Percentiles rank a stretch among this genome's conserved stretches.
Conservation (phyloP, 768 basidiomycete species). For the Boletus rufocinnamomeus region DNA sequence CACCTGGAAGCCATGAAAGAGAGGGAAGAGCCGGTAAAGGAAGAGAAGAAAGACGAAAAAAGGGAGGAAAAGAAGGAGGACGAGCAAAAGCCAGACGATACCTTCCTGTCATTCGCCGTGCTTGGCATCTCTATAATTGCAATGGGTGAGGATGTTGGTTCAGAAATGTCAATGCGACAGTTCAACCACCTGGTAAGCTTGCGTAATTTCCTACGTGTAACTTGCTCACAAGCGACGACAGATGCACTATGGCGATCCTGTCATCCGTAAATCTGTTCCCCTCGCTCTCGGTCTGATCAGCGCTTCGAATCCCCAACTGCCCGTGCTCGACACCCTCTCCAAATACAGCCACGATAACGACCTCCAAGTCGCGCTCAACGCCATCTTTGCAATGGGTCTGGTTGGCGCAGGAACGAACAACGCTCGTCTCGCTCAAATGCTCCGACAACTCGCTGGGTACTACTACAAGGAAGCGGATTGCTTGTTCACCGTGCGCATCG, state of each 20-base stretch:
- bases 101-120: constrained; percentile 90
- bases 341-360: constrained; percentile 99
- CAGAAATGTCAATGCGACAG: constrained; percentile 96
- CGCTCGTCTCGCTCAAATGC: constrained; percentile 95
- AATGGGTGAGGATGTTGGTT: constrained; percentile 98
- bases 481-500: constrained; percentile 93
- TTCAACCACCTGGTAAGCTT: constrained; percentile 90
- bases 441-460: constrained; percentile 95
- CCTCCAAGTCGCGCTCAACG: constrained; percentile 92
- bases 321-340: constrained; percentile 94
- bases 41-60: constrained; percentile 57
- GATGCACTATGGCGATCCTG: constrained; percentile 98
- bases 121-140: constrained; percentile 92
- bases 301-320: constrained; percentile 92
- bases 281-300: constrained; percentile 94
- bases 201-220: not conserved
- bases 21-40: constrained; percentile 36
- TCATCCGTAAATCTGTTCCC: constrained; percentile 89
- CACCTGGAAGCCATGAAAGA: constrained; percentile 62
- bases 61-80: constrained; percentile 62
- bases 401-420: constrained; percentile 99
- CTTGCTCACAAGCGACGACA: constrained; percentile 37
- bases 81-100: constrained; percentile 59
- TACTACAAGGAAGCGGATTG: constrained; percentile 98
- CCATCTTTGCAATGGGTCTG: constrained; percentile 98